Conservation (phyloP, 495 filamentous ascomycete species). For the Penicillium subrubescens region DNA sequence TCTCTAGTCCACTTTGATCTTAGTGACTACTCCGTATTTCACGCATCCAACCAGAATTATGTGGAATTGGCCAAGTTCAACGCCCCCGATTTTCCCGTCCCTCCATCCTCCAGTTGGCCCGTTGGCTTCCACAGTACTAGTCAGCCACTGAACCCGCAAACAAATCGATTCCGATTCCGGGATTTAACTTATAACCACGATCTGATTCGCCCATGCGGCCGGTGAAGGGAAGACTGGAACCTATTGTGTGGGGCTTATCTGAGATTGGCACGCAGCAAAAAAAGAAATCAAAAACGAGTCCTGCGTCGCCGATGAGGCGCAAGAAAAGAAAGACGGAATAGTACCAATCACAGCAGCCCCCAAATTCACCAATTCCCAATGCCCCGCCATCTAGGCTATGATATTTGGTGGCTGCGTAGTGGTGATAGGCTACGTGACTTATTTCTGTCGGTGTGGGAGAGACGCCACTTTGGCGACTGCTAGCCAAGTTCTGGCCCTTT, state of each 20-base stretch:
- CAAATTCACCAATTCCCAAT: neutral
- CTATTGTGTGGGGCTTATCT: neutral
- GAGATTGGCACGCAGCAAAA: conserved; percentile 5
- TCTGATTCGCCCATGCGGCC: neutral
- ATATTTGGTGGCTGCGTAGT: neutral
- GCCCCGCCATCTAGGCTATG: neutral
- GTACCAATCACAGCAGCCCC: neutral
- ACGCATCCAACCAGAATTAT: neutral
- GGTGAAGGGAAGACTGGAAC: neutral
- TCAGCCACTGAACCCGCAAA: neutral
- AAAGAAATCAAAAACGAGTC: neutral
- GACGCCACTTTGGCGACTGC: neutral
- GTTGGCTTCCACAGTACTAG: neutral
- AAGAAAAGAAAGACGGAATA: neutral
- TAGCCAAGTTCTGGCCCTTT: neutral
- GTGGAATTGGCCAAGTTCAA: neutral
- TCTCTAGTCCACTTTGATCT: neutral
- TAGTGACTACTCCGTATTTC: neutral
- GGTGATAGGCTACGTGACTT: neutral
- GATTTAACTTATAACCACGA: neutral
- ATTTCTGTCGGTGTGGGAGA: neutral
- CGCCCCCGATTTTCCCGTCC: neutral
- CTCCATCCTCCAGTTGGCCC: neutral
- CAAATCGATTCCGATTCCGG: neutral
- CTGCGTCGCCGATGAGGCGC: neutral